Evolutionary conservation across 371 early-diverging fungal species (phyloP), one percentile per base, ranked within the genome.

Genomic region (Dinochytrium kinnereticum): DNA sequence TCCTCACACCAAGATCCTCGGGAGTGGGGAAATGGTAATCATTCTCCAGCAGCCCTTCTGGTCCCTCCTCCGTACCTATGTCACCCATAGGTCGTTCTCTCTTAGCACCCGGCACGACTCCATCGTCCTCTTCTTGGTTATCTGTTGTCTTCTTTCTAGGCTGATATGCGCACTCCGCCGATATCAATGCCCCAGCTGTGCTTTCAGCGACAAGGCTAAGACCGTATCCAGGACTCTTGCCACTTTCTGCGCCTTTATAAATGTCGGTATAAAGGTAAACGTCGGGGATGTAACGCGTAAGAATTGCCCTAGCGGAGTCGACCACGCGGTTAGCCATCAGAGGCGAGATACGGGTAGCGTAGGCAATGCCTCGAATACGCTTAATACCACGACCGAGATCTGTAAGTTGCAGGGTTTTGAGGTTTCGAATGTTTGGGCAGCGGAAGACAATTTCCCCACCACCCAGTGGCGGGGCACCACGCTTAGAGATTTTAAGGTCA

Each of bases 181-280:
- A 91, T 64, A 94, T 78, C 51, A 95, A 82, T 1, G 85, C 92
- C 0, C 92, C 93, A 1, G 95, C 93, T 0, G 93, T 95, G 1
- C 94, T 90, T 82, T 98, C 97, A 2, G 97, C 97, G 7, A 98
- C 96, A 59, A 98, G 80, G 17, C 92, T 90, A 55, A 96, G 81
- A 0, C 93, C 96, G 78, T 95, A 98, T 13, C 98, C 98, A 13
- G 98, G 97, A 13, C 95, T 94, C 70, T 86, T 69, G 37, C 99
- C 99, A 53, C 95, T 91, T 71, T 98, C 97, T 26, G 91, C 92
- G 30, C 97, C 97, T 78, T 96, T 96, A 79, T 92, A 97, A 34
- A 97, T 94, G 83, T 98, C 98, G 15, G 97, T 95, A 79, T 96
- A 96, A 68, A 99, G 91, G 81, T 97, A 98, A 59, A 97, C 93